phyloP scores from a whole-genome alignment of 441 rosid species.

The Bruguiera hainesii region DNA sequence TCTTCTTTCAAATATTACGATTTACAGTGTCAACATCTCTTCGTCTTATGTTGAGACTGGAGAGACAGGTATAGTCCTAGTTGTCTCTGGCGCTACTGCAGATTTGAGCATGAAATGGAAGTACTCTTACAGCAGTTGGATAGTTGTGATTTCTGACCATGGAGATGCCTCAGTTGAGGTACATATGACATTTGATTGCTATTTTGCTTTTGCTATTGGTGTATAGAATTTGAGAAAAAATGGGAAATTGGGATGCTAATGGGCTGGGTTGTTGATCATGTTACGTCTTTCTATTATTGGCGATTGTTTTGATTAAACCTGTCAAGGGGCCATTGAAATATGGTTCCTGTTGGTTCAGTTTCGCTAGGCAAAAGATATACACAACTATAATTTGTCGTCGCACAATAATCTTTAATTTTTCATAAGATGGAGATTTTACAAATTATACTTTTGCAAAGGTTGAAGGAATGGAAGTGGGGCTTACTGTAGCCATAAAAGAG shows the following conservation, averaged over 20 bases:
- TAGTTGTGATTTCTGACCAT: constrained; percentile 46
- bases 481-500: constrained; percentile 35
- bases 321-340: neutral
- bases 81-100: constrained; percentile 61
- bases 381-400: neutral
- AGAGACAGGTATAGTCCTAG: constrained; percentile 42
- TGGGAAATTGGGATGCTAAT: no score
- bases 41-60: constrained; percentile 52
- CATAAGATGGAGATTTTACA: neutral
- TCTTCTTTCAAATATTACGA: constrained; percentile 49
- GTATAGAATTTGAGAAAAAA: neutral
- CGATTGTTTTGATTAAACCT: constrained; percentile 6
- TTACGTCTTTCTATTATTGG: neutral
- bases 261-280: neutral
- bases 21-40: constrained; percentile 40
- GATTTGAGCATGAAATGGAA: constrained; percentile 72
- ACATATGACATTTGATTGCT: neutral
- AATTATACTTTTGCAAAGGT: constrained; percentile 45
- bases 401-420: neutral
- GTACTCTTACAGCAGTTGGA: constrained; percentile 56
- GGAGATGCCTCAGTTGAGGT: constrained; percentile 75
- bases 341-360: neutral
- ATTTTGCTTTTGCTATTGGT: neutral
- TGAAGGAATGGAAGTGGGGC: constrained; percentile 54
- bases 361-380: neutral